Evolutionary conservation across 371 early-diverging fungal genomes (phyloP), one percentile per base, ranked within the genome.

Genomic region (Mucor ambiguus): DNA sequence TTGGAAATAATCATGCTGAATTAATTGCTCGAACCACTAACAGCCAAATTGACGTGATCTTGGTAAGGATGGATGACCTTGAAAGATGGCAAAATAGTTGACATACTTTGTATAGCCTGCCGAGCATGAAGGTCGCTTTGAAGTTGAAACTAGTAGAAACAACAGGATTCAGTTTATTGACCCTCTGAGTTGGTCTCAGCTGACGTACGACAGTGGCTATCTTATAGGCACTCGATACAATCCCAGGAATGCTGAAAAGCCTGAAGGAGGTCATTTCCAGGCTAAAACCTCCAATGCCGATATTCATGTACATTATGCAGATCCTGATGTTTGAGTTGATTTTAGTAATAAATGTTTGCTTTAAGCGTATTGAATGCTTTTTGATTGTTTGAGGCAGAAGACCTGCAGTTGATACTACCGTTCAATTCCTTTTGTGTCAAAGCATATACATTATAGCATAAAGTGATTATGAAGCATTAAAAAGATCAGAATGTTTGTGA

Each of bases 21-120:
- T 10, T 56, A 2, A n/a, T 56, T 56, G 32, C 56, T 33, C 30
- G 56, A 30, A 56, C 56, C 20, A 56, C 56, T 9, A 56, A 56
- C 22, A 33, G 32, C 20, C 30, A 56, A 56, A n/a, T 56, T 16
- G 11, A 22, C 18, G 8, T 33, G 10, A 10, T 2, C 20, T 32
- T 56, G 56, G 56, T 56, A 32, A 56, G 56, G 18, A 29, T n/a
- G n/a, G n/a, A 14, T 33, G 2, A 8, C 32, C 32, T 18, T 20
- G 3, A n/a, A 56, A 35, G 2, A 1, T 32, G 8, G n/a, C 16
- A 12, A 37, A 14, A 12, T 37, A 37, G 18, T 14, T 55, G 8
- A 32, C 29, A 30, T 33, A 32, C 20, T 20, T 49, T 30, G 18
- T 32, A 30, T 30, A 56, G 56, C 56, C 56, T 29, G 18, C 22